Percentiles rank a stretch among this genome's conserved stretches.
These are phyloP conservation scores for Mimosa pudica DNA, from an alignment of 306 rosid genomes.

Conservation along the genomic window DNA sequence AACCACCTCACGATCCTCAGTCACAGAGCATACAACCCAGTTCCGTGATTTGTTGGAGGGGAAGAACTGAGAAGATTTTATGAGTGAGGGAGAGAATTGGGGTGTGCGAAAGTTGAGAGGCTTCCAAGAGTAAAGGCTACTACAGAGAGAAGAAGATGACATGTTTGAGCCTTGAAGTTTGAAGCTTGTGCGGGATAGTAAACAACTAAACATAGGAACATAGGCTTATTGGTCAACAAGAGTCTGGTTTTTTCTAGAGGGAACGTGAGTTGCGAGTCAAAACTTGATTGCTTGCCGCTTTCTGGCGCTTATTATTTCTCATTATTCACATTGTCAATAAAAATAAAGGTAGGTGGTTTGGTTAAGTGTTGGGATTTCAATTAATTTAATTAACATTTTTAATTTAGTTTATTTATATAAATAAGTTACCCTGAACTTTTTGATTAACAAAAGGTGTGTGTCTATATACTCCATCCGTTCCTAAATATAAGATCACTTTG, in stretches of 20 bases:
- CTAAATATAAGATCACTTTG: no score
- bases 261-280: slow-evolving; percentile 13
- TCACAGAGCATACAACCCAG: slow-evolving; percentile 45
- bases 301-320: background rate
- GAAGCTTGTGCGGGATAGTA: slow-evolving; percentile 9
- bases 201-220: background rate
- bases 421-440: no score
- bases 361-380: no score
- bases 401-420: no score
- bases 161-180: slow-evolving; percentile 31
- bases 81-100: slow-evolving; percentile 28
- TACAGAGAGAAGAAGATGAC: slow-evolving; percentile 56
- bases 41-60: slow-evolving; percentile 40
- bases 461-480: no score
- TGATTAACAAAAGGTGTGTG: no score
- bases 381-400: no score
- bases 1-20: slow-evolving; percentile 60
- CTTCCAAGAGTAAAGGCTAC: slow-evolving; percentile 38
- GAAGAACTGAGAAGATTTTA: slow-evolving; percentile 12
- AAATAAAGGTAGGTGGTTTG: no score
- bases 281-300: slow-evolving; percentile 1
- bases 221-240: no score
- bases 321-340: background rate
- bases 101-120: slow-evolving; percentile 37
- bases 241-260: background rate